Percentiles rank a stretch among this genome's conserved stretches.
phyloP scores from a whole-genome alignment of 177 flowering plant species.

The Vitis hybrid region DNA sequence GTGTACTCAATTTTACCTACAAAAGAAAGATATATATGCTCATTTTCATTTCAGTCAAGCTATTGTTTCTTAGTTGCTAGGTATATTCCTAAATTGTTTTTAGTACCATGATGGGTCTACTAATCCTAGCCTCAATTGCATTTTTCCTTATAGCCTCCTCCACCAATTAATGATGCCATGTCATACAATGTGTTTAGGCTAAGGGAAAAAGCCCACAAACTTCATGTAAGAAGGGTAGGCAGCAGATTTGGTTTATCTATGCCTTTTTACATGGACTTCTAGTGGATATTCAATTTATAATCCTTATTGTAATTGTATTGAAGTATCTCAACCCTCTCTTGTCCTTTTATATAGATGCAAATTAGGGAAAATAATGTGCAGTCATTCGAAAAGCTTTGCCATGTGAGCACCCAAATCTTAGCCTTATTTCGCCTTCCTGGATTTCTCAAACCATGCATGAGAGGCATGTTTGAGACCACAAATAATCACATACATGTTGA shows the following conservation, averaged over 20 bases:
- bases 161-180: conserved; percentile 92
- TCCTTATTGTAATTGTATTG: neutral
- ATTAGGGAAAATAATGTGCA: conserved; percentile 99
- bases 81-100: neutral
- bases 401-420: conserved; percentile 42
- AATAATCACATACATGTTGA: too few relatives aligned
- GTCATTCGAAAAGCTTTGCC: conserved; percentile 98
- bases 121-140: neutral
- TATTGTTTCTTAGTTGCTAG: neutral
- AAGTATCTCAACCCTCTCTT: neutral
- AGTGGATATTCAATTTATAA: neutral
- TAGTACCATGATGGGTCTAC: conserved; percentile 7
- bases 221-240: conserved; percentile 92
- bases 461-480: too few relatives aligned
- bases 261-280: neutral
- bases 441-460: too few relatives aligned
- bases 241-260: neutral
- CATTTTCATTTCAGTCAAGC: neutral
- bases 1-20: neutral
- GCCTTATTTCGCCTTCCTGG: too few relatives aligned
- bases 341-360: conserved; percentile 70
- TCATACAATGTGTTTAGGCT: conserved; percentile 96
- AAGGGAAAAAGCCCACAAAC: conserved; percentile 95
- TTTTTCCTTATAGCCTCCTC: conserved; percentile 77
- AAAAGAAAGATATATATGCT: neutral